Percentiles rank a stretch among this genome's conserved stretches.
These are phyloP conservation scores for Yamadazyma friedrichii DNA, from an alignment of 1,139 yeast species.

Conservation along the genomic window DNA sequence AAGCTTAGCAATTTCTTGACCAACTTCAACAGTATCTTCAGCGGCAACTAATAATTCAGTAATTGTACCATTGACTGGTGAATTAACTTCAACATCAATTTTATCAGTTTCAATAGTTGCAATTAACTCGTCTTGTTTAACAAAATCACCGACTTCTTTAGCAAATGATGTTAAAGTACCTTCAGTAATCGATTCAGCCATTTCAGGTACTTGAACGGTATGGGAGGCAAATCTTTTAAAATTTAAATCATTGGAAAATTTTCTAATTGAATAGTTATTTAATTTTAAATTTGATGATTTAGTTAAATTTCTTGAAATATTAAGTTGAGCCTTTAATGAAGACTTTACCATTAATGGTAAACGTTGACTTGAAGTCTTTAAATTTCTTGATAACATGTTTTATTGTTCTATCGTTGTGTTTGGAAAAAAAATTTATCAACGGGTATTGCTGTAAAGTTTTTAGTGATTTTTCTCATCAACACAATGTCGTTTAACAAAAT, in stretches of 20 bases:
- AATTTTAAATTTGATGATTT: not conserved
- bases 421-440: conserved; percentile 1
- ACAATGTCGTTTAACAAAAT: conserved; percentile 2
- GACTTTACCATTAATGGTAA: conserved; percentile 16
- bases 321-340: conserved; percentile 13
- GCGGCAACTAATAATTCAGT: conserved; percentile 79
- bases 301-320: conserved; percentile 9
- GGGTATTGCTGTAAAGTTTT: not conserved
- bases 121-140: conserved; percentile 82
- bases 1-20: conserved; percentile 86
- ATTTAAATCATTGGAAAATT: conserved; percentile 3
- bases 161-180: conserved; percentile 86
- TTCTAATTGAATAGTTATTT: conserved; percentile 1
- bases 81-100: conserved; percentile 94
- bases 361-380: conserved; percentile 19
- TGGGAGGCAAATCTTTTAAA: conserved; percentile 42
- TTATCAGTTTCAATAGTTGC: conserved; percentile 99
- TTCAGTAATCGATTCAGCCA: conserved; percentile 98
- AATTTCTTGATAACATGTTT: conserved; percentile 25
- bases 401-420: not conserved
- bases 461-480: conserved; percentile 4
- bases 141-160: conserved; percentile 85
- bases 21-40: conserved; percentile 95
- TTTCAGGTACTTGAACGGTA: conserved; percentile 88
- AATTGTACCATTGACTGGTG: conserved; percentile 90